Evolutionary conservation across 2,329 filamentous ascomycete species (phyloP).

Genomic region (Trichoderma harzianum): DNA sequence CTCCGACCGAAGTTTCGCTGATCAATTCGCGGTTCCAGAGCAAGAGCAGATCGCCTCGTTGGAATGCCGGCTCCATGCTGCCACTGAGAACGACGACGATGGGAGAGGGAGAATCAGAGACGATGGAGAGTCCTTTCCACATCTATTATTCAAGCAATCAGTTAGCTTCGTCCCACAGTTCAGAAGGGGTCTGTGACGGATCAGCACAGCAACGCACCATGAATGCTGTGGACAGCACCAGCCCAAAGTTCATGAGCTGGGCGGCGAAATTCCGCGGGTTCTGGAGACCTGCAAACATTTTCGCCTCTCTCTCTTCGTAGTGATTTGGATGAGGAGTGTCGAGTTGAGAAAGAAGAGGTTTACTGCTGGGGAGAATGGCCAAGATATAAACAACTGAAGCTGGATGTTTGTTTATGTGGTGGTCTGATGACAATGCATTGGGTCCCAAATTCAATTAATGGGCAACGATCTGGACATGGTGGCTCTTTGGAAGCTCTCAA

Average conservation of each 20-base stretch:
- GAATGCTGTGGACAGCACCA: constrained; percentile 86
- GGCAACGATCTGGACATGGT: constrained; percentile 28
- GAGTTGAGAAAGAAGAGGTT: not conserved
- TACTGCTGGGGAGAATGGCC: not conserved
- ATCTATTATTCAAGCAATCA: constrained; percentile 44
- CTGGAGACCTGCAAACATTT: constrained; percentile 65
- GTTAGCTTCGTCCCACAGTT: not conserved
- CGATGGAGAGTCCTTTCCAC: constrained; percentile 83
- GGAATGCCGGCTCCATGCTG: constrained; percentile 81
- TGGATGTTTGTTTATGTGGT: not conserved
- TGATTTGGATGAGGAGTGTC: not conserved
- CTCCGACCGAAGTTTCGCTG: constrained; percentile 53
- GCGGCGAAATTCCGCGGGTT: constrained; percentile 78
- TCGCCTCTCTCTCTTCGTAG: not conserved
- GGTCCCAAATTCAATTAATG: not conserved
- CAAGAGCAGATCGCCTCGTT: constrained; percentile 72
- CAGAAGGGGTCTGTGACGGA: not conserved
- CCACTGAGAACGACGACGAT: constrained; percentile 82
- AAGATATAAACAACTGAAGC: not conserved
- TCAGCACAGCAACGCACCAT: constrained; percentile 53
- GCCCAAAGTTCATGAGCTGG: constrained; percentile 84
- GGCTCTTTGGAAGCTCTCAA: constrained; percentile 24
- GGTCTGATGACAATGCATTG: constrained; percentile 1
- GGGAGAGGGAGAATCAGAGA: constrained; percentile 70
- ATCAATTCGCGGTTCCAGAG: constrained; percentile 69